A percentile compares a stretch with the other conserved stretches of the same genome.
phyloP scores from a whole-genome alignment of 106 monocot species.

The Allium sativum region DNA sequence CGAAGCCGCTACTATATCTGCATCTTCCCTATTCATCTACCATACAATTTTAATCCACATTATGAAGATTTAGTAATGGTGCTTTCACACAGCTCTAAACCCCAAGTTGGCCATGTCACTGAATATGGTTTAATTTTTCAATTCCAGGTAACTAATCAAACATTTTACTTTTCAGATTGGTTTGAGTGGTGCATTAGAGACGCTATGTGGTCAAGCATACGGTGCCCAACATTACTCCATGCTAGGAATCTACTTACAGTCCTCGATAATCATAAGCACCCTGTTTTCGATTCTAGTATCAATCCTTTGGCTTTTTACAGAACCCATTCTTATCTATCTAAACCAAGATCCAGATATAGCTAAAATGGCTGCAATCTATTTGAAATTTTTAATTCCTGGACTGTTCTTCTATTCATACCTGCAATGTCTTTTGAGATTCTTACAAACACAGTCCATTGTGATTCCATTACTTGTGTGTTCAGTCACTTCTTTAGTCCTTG shows the following conservation, averaged over 20 bases:
- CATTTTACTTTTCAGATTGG: conserved; percentile 40
- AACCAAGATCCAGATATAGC: conserved; percentile 62
- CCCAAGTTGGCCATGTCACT: too few species aligned
- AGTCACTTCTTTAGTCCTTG: conserved; percentile 26
- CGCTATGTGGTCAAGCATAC: conserved; percentile 75
- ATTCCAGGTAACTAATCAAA: too few species aligned
- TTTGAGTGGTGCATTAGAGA: conserved; percentile 73
- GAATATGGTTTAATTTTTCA: too few species aligned
- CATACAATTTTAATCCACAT: too few species aligned
- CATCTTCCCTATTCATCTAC: too few species aligned
- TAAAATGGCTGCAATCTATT: conserved; percentile 37
- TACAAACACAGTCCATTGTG: conserved; percentile 66
- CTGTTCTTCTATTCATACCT: conserved; percentile 52
- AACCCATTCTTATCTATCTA: conserved; percentile 40
- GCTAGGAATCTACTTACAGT: conserved; percentile 73
- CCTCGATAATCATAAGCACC: conserved; percentile 40
- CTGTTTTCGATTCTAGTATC: conserved; percentile 33
- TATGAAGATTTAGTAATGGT: too few species aligned
- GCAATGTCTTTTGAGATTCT: conserved; percentile 70
- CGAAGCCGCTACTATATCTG: too few species aligned
- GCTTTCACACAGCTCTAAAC: too few species aligned
- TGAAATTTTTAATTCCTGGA: conserved; percentile 60
- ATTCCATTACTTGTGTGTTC: conserved; percentile 57
- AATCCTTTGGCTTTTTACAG: conserved; percentile 55
- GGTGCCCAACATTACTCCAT: conserved; percentile 53